A percentile compares a stretch with the other conserved stretches of the same genome.
Evolutionary conservation across 352 stramenopile genomes (phyloP).

Genomic region (Phytophthora citrophthora): DNA sequence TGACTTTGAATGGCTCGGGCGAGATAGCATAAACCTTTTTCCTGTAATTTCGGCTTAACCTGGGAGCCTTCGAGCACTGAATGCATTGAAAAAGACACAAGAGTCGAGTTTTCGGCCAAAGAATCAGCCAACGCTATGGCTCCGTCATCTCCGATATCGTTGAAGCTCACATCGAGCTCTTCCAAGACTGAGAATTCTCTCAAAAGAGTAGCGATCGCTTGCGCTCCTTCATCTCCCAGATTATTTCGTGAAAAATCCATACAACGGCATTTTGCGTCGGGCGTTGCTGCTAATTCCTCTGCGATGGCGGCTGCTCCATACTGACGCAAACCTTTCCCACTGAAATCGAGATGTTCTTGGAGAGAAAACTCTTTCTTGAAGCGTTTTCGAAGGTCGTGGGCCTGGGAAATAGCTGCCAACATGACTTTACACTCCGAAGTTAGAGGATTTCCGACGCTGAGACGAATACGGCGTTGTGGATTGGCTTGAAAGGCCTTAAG

Average conservation of each 20-base stretch:
- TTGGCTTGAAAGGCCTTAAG: constrained; percentile 56
- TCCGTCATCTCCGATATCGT: constrained; percentile 70
- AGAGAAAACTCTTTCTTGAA: constrained; percentile 51
- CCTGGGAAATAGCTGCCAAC: constrained; percentile 57
- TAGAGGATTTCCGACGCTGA: constrained; percentile 50
- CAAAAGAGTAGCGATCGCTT: constrained; percentile 50
- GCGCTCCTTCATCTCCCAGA: constrained; percentile 64
- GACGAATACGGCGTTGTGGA: constrained; percentile 46
- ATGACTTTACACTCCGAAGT: constrained; percentile 57
- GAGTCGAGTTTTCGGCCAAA: constrained; percentile 48
- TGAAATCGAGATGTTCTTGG: constrained; percentile 49
- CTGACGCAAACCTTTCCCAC: constrained; percentile 47
- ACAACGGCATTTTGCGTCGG: constrained; percentile 29
- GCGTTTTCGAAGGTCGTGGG: constrained; percentile 59
- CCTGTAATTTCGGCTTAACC: constrained; percentile 42
- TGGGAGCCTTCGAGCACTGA: constrained; percentile 47
- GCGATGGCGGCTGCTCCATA: constrained; percentile 56
- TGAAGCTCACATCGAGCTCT: constrained; percentile 74
- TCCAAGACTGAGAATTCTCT: constrained; percentile 37
- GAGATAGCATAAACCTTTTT: constrained; percentile 47
- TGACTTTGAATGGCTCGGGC: constrained; percentile 46
- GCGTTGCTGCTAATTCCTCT: constrained; percentile 40
- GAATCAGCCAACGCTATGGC: constrained; percentile 48
- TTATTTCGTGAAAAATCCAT: constrained; percentile 62
- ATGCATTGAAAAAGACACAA: constrained; percentile 55